Percentiles rank a stretch among this genome's conserved stretches.
phyloP scores from a whole-genome alignment of 352 stramenopile species.

The Globisporangium spinosum region DNA sequence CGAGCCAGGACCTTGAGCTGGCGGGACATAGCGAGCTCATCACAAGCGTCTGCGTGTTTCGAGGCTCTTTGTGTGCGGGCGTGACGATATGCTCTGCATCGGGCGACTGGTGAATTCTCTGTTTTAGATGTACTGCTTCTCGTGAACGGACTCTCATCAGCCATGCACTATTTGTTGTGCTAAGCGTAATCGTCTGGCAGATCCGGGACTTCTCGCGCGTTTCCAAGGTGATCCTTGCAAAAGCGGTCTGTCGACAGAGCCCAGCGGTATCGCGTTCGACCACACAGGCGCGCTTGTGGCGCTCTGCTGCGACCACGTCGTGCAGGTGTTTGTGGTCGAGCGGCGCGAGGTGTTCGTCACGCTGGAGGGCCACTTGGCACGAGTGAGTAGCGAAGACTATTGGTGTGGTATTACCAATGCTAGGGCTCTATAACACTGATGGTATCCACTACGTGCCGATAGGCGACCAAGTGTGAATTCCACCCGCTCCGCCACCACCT shows the following conservation, averaged over 20 bases:
- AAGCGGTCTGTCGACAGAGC: conserved; percentile 28
- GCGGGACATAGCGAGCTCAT: conserved; percentile 45
- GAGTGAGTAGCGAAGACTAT: conserved; percentile 23
- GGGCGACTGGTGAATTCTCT: conserved; percentile 45
- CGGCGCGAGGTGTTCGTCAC: conserved; percentile 52
- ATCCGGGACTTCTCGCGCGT: conserved; percentile 28
- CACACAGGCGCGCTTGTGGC: conserved; percentile 56
- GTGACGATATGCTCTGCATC: conserved; percentile 58
- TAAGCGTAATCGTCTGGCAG: conserved; percentile 65
- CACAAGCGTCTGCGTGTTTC: conserved; percentile 32
- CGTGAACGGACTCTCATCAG: background rate
- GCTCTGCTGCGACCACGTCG: conserved; percentile 40
- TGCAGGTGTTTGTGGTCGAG: conserved; percentile 58
- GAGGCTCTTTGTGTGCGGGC: conserved; percentile 1
- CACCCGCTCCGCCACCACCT: conserved; percentile 64
- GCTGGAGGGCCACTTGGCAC: conserved; percentile 63
- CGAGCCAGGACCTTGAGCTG: conserved; percentile 40
- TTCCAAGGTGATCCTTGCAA: conserved; percentile 40
- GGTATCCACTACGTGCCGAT: conserved; percentile 12
- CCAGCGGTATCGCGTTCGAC: conserved; percentile 59
- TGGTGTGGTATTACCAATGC: background rate
- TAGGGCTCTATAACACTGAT: background rate
- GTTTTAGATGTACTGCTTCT: background rate
- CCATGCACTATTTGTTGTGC: background rate
- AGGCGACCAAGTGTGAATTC: conserved; percentile 77